These are phyloP conservation scores for Pseudogymnoascus sp. DNA, from an alignment of 2,329 filamentous ascomycete genomes.

Conservation along the genomic window DNA sequence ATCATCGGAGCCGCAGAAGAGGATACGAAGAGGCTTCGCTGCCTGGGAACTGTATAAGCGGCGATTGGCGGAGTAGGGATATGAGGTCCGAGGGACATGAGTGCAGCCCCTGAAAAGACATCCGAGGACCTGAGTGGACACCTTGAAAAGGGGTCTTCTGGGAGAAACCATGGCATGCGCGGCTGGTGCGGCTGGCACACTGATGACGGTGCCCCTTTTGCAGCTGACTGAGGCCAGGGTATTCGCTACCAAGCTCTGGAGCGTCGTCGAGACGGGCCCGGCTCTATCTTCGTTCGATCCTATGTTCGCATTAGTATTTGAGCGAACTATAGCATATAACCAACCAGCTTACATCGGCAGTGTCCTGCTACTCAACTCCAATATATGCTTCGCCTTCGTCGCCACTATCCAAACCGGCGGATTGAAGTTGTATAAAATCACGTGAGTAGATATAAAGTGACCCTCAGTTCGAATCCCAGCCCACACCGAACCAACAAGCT, in stretches of 20 bases:
- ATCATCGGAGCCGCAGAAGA: slow-evolving; percentile 90
- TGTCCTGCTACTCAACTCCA: background rate
- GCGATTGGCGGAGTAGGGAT: background rate
- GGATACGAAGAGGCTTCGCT: slow-evolving; percentile 60
- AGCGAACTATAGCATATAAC: background rate
- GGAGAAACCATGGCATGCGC: background rate
- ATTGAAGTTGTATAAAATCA: background rate
- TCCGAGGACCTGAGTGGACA: background rate
- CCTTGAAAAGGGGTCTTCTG: background rate
- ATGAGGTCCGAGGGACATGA: background rate
- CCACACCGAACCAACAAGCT: background rate
- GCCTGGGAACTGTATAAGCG: slow-evolving; percentile 1
- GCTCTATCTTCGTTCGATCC: background rate
- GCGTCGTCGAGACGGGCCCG: background rate
- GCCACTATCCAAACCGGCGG: background rate
- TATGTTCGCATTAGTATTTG: background rate
- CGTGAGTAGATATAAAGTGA: background rate
- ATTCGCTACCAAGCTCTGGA: background rate
- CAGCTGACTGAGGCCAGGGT: background rate
- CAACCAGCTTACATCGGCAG: background rate
- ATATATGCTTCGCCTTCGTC: background rate
- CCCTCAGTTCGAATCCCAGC: background rate
- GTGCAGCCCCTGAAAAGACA: background rate
- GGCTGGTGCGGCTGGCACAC: background rate
- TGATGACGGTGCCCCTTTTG: background rate